These are phyloP conservation scores for Xerocomus spinulosus DNA, from an alignment of 768 basidiomycete species.

Conservation along the genomic window DNA sequence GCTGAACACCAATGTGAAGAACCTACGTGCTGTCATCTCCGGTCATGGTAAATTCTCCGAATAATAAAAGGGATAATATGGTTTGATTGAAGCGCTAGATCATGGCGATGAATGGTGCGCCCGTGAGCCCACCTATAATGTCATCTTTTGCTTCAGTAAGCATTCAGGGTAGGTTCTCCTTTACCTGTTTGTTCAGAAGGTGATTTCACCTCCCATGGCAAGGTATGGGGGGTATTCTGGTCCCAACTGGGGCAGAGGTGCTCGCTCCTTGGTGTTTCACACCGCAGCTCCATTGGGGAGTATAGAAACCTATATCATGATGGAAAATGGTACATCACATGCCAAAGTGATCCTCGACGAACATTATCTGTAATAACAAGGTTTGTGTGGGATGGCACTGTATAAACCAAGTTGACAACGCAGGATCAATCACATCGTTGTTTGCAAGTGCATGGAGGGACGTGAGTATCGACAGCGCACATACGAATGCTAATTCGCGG, in stretches of 20 bases:
- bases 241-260: constrained; percentile 58
- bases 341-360: constrained; percentile 50
- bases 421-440: no score
- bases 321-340: constrained; percentile 54
- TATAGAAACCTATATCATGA: constrained; percentile 60
- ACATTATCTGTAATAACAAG: constrained; percentile 26
- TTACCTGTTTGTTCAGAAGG: not conserved
- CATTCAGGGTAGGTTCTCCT: constrained; percentile 55
- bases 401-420: not conserved
- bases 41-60: constrained; percentile 53
- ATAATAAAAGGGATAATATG: not conserved
- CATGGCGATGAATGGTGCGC: constrained; percentile 81
- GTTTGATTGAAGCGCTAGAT: constrained; percentile 36
- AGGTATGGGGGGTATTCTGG: constrained; percentile 63
- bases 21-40: constrained; percentile 62
- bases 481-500: no score
- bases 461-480: no score
- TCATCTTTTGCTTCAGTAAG: constrained; percentile 73
- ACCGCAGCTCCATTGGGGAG: constrained; percentile 42
- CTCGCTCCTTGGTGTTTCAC: constrained; percentile 57
- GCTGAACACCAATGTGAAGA: constrained; percentile 53
- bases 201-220: not conserved
- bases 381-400: not conserved
- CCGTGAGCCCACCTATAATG: constrained; percentile 54
- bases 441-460: no score